Conservation (phyloP, 768 basidiomycete genomes). For the Lactarius psammicola region DNA sequence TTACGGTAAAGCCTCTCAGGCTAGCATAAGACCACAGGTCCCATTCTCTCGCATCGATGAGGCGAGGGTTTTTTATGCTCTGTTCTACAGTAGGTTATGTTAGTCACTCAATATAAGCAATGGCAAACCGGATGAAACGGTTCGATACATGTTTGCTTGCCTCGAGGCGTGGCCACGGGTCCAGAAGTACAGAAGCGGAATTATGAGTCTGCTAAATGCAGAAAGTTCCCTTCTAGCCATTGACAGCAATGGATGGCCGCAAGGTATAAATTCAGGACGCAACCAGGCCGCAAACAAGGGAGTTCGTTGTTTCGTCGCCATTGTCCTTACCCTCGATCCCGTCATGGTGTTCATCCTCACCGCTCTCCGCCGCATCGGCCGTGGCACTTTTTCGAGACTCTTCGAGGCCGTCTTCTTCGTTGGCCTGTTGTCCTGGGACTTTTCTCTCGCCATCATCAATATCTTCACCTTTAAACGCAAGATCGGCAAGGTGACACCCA, state of each 20-base stretch:
- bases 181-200: background rate
- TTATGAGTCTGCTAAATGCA: background rate
- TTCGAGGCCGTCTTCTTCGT: constrained; percentile 14
- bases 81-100: too few relatives aligned
- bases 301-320: background rate
- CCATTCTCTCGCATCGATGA: background rate
- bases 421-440: constrained; percentile 50
- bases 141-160: background rate
- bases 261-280: constrained; percentile 5
- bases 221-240: constrained; percentile 11
- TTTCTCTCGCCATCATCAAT: constrained; percentile 51
- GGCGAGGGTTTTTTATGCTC: background rate
- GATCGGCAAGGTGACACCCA: constrained; percentile 54
- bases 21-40: background rate
- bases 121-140: background rate
- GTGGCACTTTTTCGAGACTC: constrained; percentile 9
- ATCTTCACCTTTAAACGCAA: constrained; percentile 48
- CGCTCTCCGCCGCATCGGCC: constrained; percentile 24
- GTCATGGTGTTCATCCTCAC: constrained; percentile 18
- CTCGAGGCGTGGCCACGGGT: constrained; percentile 6
- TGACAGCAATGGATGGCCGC: background rate
- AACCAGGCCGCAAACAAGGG: background rate
- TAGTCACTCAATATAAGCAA: background rate
- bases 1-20: background rate
- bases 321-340: background rate